Base-by-base conservation (phyloP, 2,329 filamentous ascomycete genomes). In the Plectosphaerella plurivora region DNA sequence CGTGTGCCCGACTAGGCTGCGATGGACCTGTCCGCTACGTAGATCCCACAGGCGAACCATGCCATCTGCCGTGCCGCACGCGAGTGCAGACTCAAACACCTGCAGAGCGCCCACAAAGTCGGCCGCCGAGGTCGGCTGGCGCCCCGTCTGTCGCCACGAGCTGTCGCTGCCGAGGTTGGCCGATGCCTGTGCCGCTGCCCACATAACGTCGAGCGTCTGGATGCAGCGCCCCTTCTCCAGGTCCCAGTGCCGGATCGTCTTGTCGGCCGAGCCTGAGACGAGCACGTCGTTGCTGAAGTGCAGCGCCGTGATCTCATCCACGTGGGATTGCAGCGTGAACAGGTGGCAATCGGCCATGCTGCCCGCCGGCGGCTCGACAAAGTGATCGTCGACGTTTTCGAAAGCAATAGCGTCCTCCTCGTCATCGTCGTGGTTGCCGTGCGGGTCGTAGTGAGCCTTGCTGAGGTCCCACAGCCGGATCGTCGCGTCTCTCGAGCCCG, bases 21-120 rank as follows among this genome's bases (percentile, higher is more conserved):
- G 83, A 70, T 97, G 92, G n/a, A 99, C 94, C 71, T 97, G 93
- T 2, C 94, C 94, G 67, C 91, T 96, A 58, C 94, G 83, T 61
- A 99, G 74, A 84, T 99, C 94, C 94, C 94, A 99, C 35, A 99
- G 74, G 53, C 94, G 81, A 41, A 99, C 92, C 90, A 97, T 95
- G 42, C 94, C 94, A 65, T 99, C 94, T 1, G 94, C 94, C 12
- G 94, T 99, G 60, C 94, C 94, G 66, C 94, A 97, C 10, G 94
- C 94, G 56, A 99, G 78, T 12, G 94, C 94, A 14, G 93, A 90
- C 68, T 99, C 93, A 64, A 97, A 99, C 41, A 96, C 93, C 68
- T 99, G 94, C 54, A 99, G 67, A 5, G 94, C 89, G 24, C 94
- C 94, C 11, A 99, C 91, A 68, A 97, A 99, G 69, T 97, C 91